Base-by-base conservation (phyloP, 371 early-diverging fungal genomes). In the Syncephalastrum racemosum region DNA sequence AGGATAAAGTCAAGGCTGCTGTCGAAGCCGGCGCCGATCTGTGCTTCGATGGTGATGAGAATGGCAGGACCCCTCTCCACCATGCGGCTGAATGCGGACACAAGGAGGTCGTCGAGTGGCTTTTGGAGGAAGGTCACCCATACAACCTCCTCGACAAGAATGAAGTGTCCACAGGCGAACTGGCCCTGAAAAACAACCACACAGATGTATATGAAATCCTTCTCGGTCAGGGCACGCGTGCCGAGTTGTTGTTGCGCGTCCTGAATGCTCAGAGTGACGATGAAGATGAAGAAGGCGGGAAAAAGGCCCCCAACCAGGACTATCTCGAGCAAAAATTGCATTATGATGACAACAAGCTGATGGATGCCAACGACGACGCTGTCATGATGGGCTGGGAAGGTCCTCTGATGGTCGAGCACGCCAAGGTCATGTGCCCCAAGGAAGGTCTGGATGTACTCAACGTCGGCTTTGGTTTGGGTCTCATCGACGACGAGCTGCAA, bases 331-430 rank as follows among this genome's bases (percentile, higher is more conserved):
- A 87, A 63, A 86, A 87, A 4, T 75, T 92, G 5, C 86, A 83
- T 47, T 92, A 91, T 60, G 88, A 91, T 50, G 90, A 86, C 40
- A 83, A 82, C 40, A 81, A 85, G 41, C 60, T 95, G 39, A 67
- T 96, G 64, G 98, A 96, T 62, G 86, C 79, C 13, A 90, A 95
- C 43, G 79, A 85, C 36, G 93, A 97, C 72, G 97, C 90, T 24
- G 96, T 97, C 10, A 96, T 96, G 97, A 97, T 97, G 98, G 93
- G 90, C 43, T 94, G 98, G 98, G 98, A 98, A 66, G 75, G 81
- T 0, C 95, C 95, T n/a, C 60, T 98, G 58, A 98, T 98, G 98
- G 77, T 84, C 19, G 82, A 83, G 25, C 95, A 95, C 58, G 95
- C 94, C 19, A 78, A 89, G 59, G 84, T 87, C 19, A 88, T 96